Percentiles rank a stretch among this genome's conserved stretches.
phyloP scores from a whole-genome alignment of 2,329 filamentous ascomycete genomes.

The Ceratocystis huliohia region DNA sequence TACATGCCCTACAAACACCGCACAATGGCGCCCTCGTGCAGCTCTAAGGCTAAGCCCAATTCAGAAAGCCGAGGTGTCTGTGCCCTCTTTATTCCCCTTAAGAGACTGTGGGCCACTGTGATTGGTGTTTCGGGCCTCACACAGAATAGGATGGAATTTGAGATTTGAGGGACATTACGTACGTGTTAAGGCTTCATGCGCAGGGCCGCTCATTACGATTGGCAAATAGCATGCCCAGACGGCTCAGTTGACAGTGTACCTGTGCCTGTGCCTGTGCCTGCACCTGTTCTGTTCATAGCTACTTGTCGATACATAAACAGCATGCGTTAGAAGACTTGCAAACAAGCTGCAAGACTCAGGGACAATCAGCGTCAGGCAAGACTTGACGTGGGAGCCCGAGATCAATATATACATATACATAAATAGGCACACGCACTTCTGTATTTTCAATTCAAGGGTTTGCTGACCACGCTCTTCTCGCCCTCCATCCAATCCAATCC shows the following conservation, averaged over 20 bases:
- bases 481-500: not conserved
- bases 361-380: not conserved
- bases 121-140: constrained; percentile 1
- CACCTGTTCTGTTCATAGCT: too few relatives aligned
- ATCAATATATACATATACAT: too few relatives aligned
- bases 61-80: constrained; percentile 2
- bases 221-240: not conserved
- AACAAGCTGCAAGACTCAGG: too few relatives aligned
- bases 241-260: too few relatives aligned
- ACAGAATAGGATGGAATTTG: constrained; percentile 9
- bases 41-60: not conserved
- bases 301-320: too few relatives aligned
- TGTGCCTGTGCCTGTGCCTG: too few relatives aligned
- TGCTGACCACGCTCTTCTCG: too few relatives aligned
- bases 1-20: not conserved
- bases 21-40: constrained; percentile 7
- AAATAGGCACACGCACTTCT: too few relatives aligned
- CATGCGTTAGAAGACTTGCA: too few relatives aligned
- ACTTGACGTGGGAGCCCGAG: not conserved
- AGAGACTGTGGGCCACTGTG: not conserved
- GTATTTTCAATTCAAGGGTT: too few relatives aligned
- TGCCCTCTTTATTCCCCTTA: not conserved
- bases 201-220: not conserved
- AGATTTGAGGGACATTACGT: constrained; percentile 4
- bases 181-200: not conserved